Conservation (phyloP, 2,329 filamentous ascomycete genomes). For the Diaporthe nobilis region DNA sequence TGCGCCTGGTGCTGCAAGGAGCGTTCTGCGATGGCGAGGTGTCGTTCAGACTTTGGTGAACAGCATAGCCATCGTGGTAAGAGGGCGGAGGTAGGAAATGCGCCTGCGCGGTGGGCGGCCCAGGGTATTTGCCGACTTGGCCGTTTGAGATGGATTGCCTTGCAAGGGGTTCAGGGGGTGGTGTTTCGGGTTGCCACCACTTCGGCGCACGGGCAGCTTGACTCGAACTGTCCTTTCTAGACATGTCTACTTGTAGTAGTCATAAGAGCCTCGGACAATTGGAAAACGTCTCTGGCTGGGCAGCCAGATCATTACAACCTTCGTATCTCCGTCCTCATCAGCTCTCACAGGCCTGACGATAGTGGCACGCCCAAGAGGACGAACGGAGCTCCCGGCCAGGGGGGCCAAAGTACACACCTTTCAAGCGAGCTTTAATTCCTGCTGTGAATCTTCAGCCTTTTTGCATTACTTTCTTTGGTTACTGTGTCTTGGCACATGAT, state of each 20-base stretch:
- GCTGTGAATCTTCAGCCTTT: neutral
- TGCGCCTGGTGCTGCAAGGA: neutral
- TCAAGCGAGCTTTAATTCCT: neutral
- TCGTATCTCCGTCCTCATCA: neutral
- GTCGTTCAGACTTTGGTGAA: neutral
- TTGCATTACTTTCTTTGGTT: neutral
- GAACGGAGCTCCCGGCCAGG: neutral
- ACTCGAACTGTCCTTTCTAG: neutral
- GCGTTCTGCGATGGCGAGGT: neutral
- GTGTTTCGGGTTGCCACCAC: slow-evolving; percentile 29
- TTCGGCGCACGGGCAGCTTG: slow-evolving; percentile 17
- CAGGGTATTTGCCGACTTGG: slow-evolving; percentile 26
- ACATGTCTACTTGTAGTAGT: neutral
- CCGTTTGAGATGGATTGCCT: slow-evolving; percentile 15
- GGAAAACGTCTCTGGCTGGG: neutral
- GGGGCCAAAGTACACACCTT: neutral
- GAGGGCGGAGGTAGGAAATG: neutral
- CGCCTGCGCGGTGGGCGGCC: neutral
- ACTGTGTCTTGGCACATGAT: neutral
- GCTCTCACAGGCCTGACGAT: neutral
- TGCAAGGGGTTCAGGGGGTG: slow-evolving; percentile 28
- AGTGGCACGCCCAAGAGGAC: neutral
- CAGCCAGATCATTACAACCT: neutral
- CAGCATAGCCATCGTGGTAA: neutral
- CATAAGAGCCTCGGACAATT: neutral